phyloP scores from a whole-genome alignment of 345 rosid species.

The Eucalyptus erythrocorys region DNA sequence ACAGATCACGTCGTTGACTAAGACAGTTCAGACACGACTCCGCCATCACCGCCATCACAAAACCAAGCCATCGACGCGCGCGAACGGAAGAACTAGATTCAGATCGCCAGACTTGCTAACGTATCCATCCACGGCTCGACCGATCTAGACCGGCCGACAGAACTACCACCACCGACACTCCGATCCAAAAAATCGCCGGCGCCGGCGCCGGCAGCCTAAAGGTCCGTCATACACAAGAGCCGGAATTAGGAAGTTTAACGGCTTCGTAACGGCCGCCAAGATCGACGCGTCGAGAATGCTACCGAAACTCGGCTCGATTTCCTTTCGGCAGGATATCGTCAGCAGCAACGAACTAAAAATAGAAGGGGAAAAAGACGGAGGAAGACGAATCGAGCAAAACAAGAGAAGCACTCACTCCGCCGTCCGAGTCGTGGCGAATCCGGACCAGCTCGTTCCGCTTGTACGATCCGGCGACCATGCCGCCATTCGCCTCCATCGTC shows the following conservation, averaged over 20 bases:
- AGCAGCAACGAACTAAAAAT: background rate
- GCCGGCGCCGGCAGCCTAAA: background rate
- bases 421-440: conserved; percentile 93
- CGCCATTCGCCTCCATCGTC: conserved; percentile 85
- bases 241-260: background rate
- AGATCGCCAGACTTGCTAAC: background rate
- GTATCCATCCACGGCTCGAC: background rate
- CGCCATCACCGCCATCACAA: background rate
- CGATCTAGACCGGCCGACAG: background rate
- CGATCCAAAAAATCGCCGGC: background rate
- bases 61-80: background rate
- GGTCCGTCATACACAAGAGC: background rate
- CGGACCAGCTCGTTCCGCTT: conserved; percentile 94
- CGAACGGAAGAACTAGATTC: background rate
- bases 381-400: background rate
- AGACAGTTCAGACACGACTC: background rate
- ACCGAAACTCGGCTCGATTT: background rate
- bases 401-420: conserved; percentile 58
- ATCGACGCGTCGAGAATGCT: background rate
- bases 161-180: background rate
- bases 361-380: background rate
- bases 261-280: background rate
- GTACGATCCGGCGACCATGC: conserved; percentile 99
- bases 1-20: background rate
- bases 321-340: background rate